These are phyloP conservation scores for Tuber brumale DNA, from an alignment of 495 filamentous ascomycete genomes.

Conservation along the genomic window DNA sequence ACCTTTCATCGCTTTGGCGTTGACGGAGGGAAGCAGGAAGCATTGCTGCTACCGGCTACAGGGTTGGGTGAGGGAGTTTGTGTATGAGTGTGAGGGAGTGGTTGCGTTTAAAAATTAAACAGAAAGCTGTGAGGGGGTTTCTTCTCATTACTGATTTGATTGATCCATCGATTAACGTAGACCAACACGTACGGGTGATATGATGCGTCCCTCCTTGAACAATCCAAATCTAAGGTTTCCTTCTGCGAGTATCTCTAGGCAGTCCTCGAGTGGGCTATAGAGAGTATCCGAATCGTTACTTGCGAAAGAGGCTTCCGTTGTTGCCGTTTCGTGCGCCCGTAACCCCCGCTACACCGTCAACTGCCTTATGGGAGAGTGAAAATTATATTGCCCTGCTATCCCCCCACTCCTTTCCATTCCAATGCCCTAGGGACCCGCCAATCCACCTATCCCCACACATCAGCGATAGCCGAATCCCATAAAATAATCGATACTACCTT, in stretches of 20 bases:
- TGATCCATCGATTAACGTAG: not conserved
- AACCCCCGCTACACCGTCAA: not conserved
- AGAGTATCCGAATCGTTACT: not conserved
- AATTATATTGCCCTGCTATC: not conserved
- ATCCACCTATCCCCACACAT: not conserved
- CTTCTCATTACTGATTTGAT: not conserved
- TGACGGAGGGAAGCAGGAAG: not conserved
- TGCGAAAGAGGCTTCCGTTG: not conserved
- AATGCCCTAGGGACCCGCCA: not conserved
- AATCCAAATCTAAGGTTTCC: not conserved
- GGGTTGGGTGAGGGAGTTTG: not conserved
- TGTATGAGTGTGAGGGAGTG: not conserved
- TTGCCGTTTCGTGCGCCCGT: not conserved
- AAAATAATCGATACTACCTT: not conserved
- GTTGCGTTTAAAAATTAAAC: not conserved
- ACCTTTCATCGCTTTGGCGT: not conserved
- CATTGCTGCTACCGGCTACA: not conserved
- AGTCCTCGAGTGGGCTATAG: not conserved
- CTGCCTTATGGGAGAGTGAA: not conserved
- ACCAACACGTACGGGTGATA: not conserved
- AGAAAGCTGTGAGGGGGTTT: not conserved
- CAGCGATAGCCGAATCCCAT: not conserved
- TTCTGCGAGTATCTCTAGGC: not conserved
- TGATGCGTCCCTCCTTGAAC: not conserved
- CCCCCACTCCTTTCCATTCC: not conserved